These are phyloP conservation scores for Penicillium sp. DNA, from an alignment of 2,329 filamentous ascomycete species.

Conservation along the genomic window DNA sequence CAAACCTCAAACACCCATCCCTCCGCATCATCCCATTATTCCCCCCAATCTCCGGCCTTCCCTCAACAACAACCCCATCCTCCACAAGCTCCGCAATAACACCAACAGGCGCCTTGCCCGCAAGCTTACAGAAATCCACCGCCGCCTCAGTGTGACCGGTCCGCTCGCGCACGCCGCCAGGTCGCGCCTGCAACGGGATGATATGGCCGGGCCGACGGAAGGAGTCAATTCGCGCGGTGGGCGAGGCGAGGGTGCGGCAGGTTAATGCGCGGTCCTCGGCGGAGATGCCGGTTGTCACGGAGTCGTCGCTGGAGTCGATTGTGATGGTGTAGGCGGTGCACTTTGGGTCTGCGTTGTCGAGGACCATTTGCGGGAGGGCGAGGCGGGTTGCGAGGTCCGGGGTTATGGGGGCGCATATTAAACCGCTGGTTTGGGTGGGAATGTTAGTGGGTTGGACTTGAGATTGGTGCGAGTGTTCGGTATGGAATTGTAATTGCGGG, in stretches of 20 bases:
- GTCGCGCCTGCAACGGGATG: constrained; percentile 72
- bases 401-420: constrained; percentile 83
- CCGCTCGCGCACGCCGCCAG: constrained; percentile 75
- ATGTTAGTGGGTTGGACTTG: neutral
- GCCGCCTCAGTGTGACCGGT: constrained; percentile 91
- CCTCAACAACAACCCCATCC: constrained; percentile 69
- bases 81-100: constrained; percentile 92
- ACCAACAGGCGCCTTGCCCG: constrained; percentile 69
- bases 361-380: constrained; percentile 86
- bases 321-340: constrained; percentile 90
- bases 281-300: constrained; percentile 82
- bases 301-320: constrained; percentile 70
- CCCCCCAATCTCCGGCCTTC: constrained; percentile 60
- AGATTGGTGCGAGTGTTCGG: neutral
- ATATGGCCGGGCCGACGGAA: constrained; percentile 87
- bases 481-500: neutral
- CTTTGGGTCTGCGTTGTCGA: constrained; percentile 72
- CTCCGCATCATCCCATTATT: constrained; percentile 84
- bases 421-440: constrained; percentile 54
- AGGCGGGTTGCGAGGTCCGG: constrained; percentile 66
- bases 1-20: constrained; percentile 84
- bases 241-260: constrained; percentile 71
- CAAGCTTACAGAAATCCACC: constrained; percentile 81
- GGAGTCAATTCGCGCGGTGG: constrained; percentile 52
- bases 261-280: constrained; percentile 82